phyloP scores from a whole-genome alignment of 257 asterid genomes.

The Nicotiana obtusifolia region DNA sequence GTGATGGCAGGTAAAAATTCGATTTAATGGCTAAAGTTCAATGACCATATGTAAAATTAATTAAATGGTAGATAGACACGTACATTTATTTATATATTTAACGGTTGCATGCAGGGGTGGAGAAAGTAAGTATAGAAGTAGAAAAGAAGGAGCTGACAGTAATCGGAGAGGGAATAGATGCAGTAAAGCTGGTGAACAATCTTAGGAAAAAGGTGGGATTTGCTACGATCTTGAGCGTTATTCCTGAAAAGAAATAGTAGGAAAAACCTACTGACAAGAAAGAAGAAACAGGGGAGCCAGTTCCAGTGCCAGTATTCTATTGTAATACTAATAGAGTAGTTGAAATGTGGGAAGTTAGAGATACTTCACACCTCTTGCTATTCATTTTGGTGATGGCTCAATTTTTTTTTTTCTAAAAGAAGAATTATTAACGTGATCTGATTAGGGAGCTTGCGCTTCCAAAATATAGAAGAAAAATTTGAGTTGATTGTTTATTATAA shows the following conservation, averaged over 20 bases:
- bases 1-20: too few relatives aligned
- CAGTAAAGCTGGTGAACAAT: constrained; percentile 33
- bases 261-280: background rate
- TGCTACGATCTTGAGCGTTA: constrained; percentile 43
- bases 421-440: too few relatives aligned
- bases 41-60: too few relatives aligned
- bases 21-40: too few relatives aligned
- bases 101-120: constrained; percentile 45
- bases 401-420: too few relatives aligned
- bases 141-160: constrained; percentile 44
- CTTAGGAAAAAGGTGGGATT: constrained; percentile 47
- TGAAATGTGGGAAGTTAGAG: background rate
- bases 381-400: background rate
- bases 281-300: constrained; percentile 15
- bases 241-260: background rate
- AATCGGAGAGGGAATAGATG: constrained; percentile 52
- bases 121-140: constrained; percentile 39
- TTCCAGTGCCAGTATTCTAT: background rate
- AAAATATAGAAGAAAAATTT: too few relatives aligned
- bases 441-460: too few relatives aligned
- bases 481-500: too few relatives aligned
- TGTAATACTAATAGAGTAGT: background rate
- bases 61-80: too few relatives aligned
- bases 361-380: background rate
- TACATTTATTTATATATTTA: too few relatives aligned